Conservation (phyloP, 129 eudicot genomes). For the Lactuca saligna region DNA sequence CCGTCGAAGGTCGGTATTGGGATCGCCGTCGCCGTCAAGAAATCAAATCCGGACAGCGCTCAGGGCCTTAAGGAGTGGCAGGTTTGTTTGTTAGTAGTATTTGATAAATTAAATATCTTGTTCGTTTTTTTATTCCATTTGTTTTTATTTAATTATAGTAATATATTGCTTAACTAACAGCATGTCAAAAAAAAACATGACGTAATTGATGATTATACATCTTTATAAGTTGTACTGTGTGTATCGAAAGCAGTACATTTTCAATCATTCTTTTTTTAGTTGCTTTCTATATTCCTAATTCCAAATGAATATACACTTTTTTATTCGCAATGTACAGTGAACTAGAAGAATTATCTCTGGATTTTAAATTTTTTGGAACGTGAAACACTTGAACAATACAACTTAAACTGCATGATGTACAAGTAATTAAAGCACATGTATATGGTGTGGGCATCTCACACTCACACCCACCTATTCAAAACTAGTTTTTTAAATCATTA, state of each 20-base stretch:
- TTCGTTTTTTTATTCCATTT: neutral
- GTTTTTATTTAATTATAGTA: neutral
- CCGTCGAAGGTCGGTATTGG: conserved; percentile 72
- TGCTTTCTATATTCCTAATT: neutral
- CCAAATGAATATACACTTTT: neutral
- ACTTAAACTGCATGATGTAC: neutral
- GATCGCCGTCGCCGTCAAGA: conserved; percentile 80
- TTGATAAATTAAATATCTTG: neutral
- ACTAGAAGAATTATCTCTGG: neutral
- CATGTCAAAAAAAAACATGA: conserved; percentile 18
- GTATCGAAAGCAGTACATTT: neutral
- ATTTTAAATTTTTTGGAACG: neutral
- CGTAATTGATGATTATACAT: conserved; percentile 22
- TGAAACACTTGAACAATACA: neutral
- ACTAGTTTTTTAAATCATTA: too few species aligned
- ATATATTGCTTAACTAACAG: neutral
- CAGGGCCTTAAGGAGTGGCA: conserved; percentile 98
- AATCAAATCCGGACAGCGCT: conserved; percentile 65
- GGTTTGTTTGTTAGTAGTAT: conserved; percentile 33
- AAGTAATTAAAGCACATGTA: neutral
- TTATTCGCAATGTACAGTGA: neutral
- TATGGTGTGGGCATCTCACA: neutral
- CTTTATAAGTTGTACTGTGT: conserved; percentile 4
- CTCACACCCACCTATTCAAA: too few species aligned
- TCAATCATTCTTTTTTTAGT: neutral